Evolutionary conservation across 768 basidiomycete genomes (phyloP).

Genomic region (Phaeolepiota aurea): DNA sequence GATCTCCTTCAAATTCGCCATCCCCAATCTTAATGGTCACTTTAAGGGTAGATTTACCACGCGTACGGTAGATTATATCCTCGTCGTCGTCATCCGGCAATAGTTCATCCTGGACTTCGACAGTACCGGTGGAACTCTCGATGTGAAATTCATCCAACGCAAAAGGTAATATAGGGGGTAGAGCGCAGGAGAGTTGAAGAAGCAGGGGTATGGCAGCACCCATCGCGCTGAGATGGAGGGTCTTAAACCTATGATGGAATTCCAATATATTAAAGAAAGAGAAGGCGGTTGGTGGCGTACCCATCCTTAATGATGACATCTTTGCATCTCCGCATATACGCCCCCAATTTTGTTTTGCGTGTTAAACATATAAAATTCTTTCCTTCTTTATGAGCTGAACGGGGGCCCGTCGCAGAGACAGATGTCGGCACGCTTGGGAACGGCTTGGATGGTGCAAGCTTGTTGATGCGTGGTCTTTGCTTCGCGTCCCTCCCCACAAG

Average conservation of each 20-base stretch:
- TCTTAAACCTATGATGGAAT: conserved; percentile 47
- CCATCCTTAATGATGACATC: conserved; percentile 64
- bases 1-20: conserved; percentile 41
- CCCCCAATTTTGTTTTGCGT: conserved; percentile 63
- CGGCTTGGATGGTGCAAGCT: conserved; percentile 66
- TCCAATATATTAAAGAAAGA: not conserved
- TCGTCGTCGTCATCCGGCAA: conserved; percentile 70
- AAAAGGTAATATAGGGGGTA: conserved; percentile 69
- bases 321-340: conserved; percentile 75
- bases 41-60: conserved; percentile 63
- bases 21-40: conserved; percentile 56
- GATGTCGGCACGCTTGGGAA: conserved; percentile 68
- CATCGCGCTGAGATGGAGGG: conserved; percentile 71
- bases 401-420: conserved; percentile 76
- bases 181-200: conserved; percentile 56
- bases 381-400: conserved; percentile 70
- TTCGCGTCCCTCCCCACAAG: conserved; percentile 14
- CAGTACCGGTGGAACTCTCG: conserved; percentile 59
- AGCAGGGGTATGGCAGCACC: conserved; percentile 87
- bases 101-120: conserved; percentile 73
- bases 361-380: conserved; percentile 77
- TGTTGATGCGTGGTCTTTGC: conserved; percentile 34
- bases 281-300: conserved; percentile 24
- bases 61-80: conserved; percentile 52
- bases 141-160: conserved; percentile 51